phyloP scores from a whole-genome alignment of 1,284 basidiomycete genomes.

The Hemileia vastatrix region DNA sequence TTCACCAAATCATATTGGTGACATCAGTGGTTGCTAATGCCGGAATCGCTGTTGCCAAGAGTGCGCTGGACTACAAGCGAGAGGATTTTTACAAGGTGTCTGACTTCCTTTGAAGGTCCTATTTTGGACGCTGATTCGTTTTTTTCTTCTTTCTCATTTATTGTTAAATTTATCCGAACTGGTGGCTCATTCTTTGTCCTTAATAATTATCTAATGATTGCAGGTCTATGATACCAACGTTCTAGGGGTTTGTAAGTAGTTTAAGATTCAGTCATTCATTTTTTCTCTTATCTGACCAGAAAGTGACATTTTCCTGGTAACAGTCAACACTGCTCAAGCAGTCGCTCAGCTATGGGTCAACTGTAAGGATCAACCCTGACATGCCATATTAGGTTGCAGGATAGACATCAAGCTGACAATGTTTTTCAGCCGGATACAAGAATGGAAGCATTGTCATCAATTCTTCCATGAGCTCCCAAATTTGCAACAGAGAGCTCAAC shows the following conservation, averaged over 20 bases:
- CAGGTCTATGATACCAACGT: slow-evolving; percentile 43
- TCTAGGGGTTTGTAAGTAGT: slow-evolving; percentile 36
- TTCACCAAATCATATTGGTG: too few relatives aligned
- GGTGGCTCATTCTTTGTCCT: slow-evolving; percentile 34
- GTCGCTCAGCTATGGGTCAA: slow-evolving; percentile 43
- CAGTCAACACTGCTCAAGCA: slow-evolving; percentile 40
- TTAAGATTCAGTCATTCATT: neutral
- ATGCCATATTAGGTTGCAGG: neutral
- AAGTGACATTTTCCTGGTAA: neutral
- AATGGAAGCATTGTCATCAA: slow-evolving; percentile 44
- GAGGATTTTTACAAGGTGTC: slow-evolving; percentile 16
- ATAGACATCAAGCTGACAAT: neutral
- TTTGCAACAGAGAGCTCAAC: slow-evolving; percentile 22
- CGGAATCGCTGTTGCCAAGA: slow-evolving; percentile 6
- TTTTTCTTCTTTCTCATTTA: slow-evolving; percentile 38
- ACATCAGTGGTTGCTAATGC: slow-evolving; percentile 35
- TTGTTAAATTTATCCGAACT: too few relatives aligned
- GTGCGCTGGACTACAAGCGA: slow-evolving; percentile 14
- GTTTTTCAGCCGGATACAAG: slow-evolving; percentile 32
- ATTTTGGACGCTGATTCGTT: neutral
- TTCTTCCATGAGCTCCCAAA: slow-evolving; percentile 42
- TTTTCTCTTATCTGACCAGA: too few relatives aligned
- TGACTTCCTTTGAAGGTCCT: neutral
- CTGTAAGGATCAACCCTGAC: neutral
- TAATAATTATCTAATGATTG: slow-evolving; percentile 41